Conservation (phyloP, 768 basidiomycete species). For the Obba rivulosa region DNA sequence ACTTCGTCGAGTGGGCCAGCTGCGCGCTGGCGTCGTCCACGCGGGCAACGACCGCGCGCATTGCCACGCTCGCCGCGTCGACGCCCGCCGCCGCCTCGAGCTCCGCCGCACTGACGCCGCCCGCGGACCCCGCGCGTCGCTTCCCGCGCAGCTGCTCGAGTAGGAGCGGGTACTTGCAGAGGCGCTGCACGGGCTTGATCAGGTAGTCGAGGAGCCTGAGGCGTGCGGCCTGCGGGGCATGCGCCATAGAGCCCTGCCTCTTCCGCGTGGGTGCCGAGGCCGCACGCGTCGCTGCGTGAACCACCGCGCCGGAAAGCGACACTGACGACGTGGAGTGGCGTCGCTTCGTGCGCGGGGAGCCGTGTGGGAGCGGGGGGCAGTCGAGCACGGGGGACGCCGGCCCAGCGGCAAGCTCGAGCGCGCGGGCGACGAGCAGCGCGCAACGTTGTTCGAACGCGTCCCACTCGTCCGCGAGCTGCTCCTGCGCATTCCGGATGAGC, state of each 20-base stretch:
- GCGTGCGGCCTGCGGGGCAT: slow-evolving; percentile 26
- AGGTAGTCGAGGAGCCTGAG: slow-evolving; percentile 80
- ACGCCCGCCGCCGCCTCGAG: slow-evolving; percentile 24
- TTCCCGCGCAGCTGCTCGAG: slow-evolving; percentile 57
- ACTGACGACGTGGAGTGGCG: slow-evolving; percentile 16
- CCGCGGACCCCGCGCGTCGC: slow-evolving; percentile 1
- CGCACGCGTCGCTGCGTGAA: neutral
- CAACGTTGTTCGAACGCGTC: slow-evolving; percentile 80
- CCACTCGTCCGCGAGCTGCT: slow-evolving; percentile 70
- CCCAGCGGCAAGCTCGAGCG: neutral
- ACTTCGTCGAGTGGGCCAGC: slow-evolving; percentile 20
- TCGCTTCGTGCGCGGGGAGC: slow-evolving; percentile 9
- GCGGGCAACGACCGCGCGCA: slow-evolving; percentile 68
- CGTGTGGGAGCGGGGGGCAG: neutral
- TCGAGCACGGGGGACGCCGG: slow-evolving; percentile 4
- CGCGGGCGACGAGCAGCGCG: slow-evolving; percentile 36
- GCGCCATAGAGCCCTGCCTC: neutral
- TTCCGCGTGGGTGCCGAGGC: neutral
- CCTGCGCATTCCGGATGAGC: slow-evolving; percentile 59
- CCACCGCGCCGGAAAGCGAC: neutral
- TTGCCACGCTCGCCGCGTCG: slow-evolving; percentile 53
- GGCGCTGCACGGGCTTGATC: slow-evolving; percentile 95
- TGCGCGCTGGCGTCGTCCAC: slow-evolving; percentile 38
- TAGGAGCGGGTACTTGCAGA: slow-evolving; percentile 92
- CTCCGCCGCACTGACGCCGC: neutral